Conservation (phyloP, 495 filamentous ascomycete species). For the Penicillium coffeae region DNA sequence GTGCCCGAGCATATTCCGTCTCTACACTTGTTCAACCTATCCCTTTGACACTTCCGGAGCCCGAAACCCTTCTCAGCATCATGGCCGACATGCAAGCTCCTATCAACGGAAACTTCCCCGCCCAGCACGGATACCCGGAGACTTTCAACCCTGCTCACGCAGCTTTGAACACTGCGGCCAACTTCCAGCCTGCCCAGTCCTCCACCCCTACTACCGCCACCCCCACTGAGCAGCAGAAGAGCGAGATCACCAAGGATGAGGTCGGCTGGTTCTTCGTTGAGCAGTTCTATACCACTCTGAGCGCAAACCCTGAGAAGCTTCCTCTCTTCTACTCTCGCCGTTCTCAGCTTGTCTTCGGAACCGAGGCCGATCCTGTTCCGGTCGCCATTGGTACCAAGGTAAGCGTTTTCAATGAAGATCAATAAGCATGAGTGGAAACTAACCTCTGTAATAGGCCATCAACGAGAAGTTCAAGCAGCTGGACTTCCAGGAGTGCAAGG, state of each 20-base stretch:
- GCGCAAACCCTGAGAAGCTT: slow-evolving; percentile 88
- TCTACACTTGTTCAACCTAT: too few species aligned
- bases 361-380: slow-evolving; percentile 79
- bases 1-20: not conserved
- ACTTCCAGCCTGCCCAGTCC: slow-evolving; percentile 44
- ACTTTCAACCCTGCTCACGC: slow-evolving; percentile 35
- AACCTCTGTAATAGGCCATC: slow-evolving; percentile 53
- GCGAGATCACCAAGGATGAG: slow-evolving; percentile 68
- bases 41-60: not conserved
- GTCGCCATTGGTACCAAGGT: slow-evolving; percentile 84
- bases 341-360: slow-evolving; percentile 78
- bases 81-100: slow-evolving; percentile 46
- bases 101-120: slow-evolving; percentile 44
- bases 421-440: not conserved
- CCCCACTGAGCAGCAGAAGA: slow-evolving; percentile 38
- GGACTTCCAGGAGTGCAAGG: slow-evolving; percentile 96
- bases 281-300: slow-evolving; percentile 97
- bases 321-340: slow-evolving; percentile 82
- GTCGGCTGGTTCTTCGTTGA: slow-evolving; percentile 99
- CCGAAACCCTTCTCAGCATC: slow-evolving; percentile 8
- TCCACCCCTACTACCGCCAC: slow-evolving; percentile 42
- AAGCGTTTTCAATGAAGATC: slow-evolving; percentile 27
- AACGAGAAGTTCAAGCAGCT: slow-evolving; percentile 88
- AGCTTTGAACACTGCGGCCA: slow-evolving; percentile 35
- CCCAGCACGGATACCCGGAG: slow-evolving; percentile 40